Evolutionary conservation across 257 asterid species (phyloP).

Genomic region (Mentha longifolia): DNA sequence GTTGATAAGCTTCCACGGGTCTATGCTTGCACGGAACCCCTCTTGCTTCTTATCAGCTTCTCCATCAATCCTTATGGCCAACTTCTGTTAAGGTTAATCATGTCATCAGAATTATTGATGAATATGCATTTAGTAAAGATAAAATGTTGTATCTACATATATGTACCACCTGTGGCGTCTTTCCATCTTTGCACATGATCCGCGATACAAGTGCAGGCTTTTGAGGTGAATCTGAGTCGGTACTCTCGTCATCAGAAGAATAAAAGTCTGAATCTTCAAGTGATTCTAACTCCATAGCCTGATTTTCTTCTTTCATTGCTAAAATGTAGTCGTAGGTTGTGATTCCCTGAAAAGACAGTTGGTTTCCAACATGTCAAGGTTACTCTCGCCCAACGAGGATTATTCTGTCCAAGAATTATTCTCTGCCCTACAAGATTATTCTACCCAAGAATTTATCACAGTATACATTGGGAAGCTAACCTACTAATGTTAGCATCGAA

Average conservation of each 20-base stretch:
- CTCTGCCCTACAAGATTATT: not conserved
- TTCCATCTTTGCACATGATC: constrained; percentile 52
- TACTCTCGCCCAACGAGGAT: not conserved
- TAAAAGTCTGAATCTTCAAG: constrained; percentile 80
- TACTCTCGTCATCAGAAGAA: constrained; percentile 63
- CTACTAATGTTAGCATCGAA: not conserved
- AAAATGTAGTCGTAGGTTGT: constrained; percentile 91
- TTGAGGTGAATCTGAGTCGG: constrained; percentile 61
- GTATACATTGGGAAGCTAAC: not conserved
- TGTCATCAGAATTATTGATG: constrained; percentile 30
- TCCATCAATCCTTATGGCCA: constrained; percentile 80
- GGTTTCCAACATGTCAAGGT: not conserved
- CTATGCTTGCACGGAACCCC: constrained; percentile 81
- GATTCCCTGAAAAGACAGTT: constrained; percentile 77
- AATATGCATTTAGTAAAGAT: not conserved
- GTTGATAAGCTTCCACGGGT: constrained; percentile 90
- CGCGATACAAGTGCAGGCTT: constrained; percentile 53
- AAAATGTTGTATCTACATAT: not conserved
- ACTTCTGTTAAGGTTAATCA: constrained; percentile 48
- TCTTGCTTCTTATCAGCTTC: constrained; percentile 67
- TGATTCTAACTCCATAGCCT: constrained; percentile 64
- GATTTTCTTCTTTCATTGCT: constrained; percentile 90
- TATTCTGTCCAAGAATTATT: not conserved
- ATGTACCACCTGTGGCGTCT: constrained; percentile 64
- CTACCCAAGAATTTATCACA: too few relatives aligned